Percentiles rank a stretch among this genome's conserved stretches.
Conservation (phyloP, 2,329 filamentous ascomycete species). For the Clarireedia homoeocarpa region DNA sequence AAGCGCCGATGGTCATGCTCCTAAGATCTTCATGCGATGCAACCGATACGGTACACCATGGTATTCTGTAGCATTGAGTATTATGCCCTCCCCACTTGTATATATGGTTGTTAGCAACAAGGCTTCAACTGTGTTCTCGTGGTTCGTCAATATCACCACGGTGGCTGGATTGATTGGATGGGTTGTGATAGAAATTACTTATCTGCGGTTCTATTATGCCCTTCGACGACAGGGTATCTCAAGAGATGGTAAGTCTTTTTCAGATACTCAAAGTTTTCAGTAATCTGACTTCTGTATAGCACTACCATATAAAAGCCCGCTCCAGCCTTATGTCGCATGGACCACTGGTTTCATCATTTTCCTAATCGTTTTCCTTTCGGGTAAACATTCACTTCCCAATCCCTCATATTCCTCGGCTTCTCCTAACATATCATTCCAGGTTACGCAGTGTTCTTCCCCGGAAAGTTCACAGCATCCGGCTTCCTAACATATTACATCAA, state of each 20-base stretch:
- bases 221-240: conserved; percentile 49
- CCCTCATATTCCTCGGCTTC: not conserved
- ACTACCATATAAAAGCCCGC: conserved; percentile 46
- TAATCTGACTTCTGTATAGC: not conserved
- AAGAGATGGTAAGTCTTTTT: conserved; percentile 21
- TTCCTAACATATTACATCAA: conserved; percentile 60
- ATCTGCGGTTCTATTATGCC: conserved; percentile 48
- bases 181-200: conserved; percentile 51
- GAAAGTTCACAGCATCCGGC: conserved; percentile 44
- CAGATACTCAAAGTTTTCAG: not conserved
- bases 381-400: conserved; percentile 2
- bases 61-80: conserved; percentile 45
- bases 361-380: conserved; percentile 39
- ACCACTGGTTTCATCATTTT: conserved; percentile 55
- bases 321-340: conserved; percentile 53
- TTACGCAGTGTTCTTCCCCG: not conserved
- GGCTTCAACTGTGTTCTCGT: conserved; percentile 54
- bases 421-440: not conserved
- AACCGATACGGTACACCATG: conserved; percentile 50
- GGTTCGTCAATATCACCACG: conserved; percentile 56
- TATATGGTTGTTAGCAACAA: conserved; percentile 59
- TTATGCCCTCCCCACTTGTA: conserved; percentile 54
- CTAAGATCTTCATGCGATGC: conserved; percentile 44
- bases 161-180: conserved; percentile 58
- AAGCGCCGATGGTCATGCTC: conserved; percentile 49